phyloP scores from a whole-genome alignment of 306 rosid genomes.

The Chamaecrista fasciculata region DNA sequence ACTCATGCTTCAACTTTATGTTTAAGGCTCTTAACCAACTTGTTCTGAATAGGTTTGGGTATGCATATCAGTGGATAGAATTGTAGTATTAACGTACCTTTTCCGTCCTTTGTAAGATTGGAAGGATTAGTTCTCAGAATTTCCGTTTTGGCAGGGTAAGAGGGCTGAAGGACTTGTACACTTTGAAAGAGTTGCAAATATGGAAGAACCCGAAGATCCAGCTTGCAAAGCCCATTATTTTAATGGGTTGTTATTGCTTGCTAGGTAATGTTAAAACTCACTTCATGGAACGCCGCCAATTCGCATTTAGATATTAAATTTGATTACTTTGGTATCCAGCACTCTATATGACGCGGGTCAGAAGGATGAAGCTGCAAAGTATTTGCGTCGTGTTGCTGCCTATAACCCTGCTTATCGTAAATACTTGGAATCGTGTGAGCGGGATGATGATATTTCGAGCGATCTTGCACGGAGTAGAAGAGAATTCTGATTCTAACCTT shows the following conservation, averaged over 20 bases:
- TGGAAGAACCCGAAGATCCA: conserved; percentile 80
- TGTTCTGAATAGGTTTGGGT: background rate
- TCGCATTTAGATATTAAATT: conserved; percentile 11
- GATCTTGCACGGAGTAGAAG: conserved; percentile 74
- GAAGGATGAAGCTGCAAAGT: conserved; percentile 72
- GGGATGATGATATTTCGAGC: conserved; percentile 44
- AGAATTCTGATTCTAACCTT: conserved; percentile 64
- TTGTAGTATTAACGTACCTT: no score
- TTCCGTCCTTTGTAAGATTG: conserved; percentile 13
- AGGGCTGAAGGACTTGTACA: conserved; percentile 60
- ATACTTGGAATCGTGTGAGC: conserved; percentile 67
- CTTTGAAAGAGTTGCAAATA: conserved; percentile 68
- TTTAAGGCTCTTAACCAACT: background rate
- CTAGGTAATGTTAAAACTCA: conserved; percentile 51
- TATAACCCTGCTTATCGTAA: conserved; percentile 57
- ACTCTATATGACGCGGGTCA: conserved; percentile 63
- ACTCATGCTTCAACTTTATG: conserved; percentile 4
- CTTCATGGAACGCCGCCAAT: background rate
- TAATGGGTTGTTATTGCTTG: conserved; percentile 66
- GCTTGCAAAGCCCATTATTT: conserved; percentile 74
- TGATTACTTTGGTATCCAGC: conserved; percentile 46
- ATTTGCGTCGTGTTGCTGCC: conserved; percentile 74
- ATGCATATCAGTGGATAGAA: conserved; percentile 3
- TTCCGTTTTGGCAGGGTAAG: conserved; percentile 59
- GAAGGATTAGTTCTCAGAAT: conserved; percentile 16